Percentiles rank a stretch among this genome's conserved stretches.
phyloP scores from a whole-genome alignment of 805 yeast genomes.

The Starmerella lactis-condensi region DNA sequence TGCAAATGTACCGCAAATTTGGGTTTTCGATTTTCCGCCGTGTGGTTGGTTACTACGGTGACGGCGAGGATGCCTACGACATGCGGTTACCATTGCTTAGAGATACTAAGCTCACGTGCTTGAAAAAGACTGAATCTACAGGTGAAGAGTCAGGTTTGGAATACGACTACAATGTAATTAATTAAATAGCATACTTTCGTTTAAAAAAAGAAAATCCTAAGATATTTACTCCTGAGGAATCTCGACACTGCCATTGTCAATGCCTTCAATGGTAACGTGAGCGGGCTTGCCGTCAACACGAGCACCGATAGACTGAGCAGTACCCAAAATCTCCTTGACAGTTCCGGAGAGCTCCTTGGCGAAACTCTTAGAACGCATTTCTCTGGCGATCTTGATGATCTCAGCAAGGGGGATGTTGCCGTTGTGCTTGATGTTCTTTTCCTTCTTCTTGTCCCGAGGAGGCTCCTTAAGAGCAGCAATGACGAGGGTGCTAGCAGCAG shows the following conservation, averaged over 20 bases:
- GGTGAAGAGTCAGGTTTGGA: conserved; percentile 14
- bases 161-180: conserved; percentile 14
- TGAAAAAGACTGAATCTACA: conserved; percentile 17
- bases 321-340: conserved; percentile 96
- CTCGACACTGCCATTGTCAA: conserved; percentile 96
- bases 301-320: conserved; percentile 99
- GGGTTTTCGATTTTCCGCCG: conserved; percentile 75
- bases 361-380: conserved; percentile 92
- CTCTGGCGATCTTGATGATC: conserved; percentile 91
- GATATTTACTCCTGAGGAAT: conserved; percentile 22
- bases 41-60: conserved; percentile 75
- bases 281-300: conserved; percentile 99
- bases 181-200: conserved; percentile 4
- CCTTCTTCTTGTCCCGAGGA: conserved; percentile 99
- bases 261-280: conserved; percentile 95
- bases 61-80: conserved; percentile 63
- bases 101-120: conserved; percentile 19
- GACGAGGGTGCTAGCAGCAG: conserved; percentile 97
- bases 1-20: conserved; percentile 62
- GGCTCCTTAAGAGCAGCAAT: conserved; percentile 99
- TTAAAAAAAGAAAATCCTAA: neutral
- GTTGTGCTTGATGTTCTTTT: conserved; percentile 97
- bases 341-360: conserved; percentile 95
- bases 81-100: conserved; percentile 26
- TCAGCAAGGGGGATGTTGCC: conserved; percentile 97